These are phyloP conservation scores for Blumeria graminis DNA, from an alignment of 2,329 filamentous ascomycete species.

Conservation along the genomic window DNA sequence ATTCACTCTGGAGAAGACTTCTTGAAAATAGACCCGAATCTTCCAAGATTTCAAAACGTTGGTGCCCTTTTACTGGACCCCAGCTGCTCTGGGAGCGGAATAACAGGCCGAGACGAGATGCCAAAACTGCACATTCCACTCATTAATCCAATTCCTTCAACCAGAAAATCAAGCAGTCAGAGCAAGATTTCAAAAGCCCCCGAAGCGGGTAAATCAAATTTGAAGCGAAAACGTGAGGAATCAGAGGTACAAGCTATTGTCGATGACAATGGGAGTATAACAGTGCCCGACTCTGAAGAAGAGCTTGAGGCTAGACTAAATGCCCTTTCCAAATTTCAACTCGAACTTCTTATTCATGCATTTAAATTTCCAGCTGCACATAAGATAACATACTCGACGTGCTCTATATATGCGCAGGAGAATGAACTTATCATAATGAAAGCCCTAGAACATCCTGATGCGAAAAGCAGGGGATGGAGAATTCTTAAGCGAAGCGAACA, in stretches of 20 bases:
- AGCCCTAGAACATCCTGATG: conserved; percentile 43
- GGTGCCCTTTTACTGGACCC: conserved; percentile 69
- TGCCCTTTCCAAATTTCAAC: conserved; percentile 60
- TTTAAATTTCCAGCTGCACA: conserved; percentile 53
- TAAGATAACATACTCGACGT: conserved; percentile 79
- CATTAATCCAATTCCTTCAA: conserved; percentile 8
- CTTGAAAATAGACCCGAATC: conserved; percentile 42
- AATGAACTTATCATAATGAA: conserved; percentile 67
- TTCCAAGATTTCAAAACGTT: conserved; percentile 41
- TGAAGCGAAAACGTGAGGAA: conserved; percentile 14
- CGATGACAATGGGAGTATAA: conserved; percentile 30
- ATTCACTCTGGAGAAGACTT: conserved; percentile 64
- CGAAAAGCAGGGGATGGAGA: conserved; percentile 46
- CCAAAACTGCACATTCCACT: conserved; percentile 38
- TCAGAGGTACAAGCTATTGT: conserved; percentile 17
- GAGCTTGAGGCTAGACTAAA: conserved; percentile 39
- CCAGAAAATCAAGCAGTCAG: conserved; percentile 9
- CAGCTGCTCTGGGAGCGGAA: conserved; percentile 87
- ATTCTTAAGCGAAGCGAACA: conserved; percentile 51
- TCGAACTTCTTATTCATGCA: conserved; percentile 60
- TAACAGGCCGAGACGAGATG: conserved; percentile 66
- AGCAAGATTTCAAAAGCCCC: conserved; percentile 10
- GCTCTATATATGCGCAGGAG: conserved; percentile 66
- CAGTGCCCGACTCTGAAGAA: conserved; percentile 25
- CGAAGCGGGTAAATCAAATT: conserved; percentile 6